Percentiles rank a stretch among this genome's conserved stretches.
phyloP scores from a whole-genome alignment of 1,284 basidiomycete genomes.

The Ceratobasidium sp. region DNA sequence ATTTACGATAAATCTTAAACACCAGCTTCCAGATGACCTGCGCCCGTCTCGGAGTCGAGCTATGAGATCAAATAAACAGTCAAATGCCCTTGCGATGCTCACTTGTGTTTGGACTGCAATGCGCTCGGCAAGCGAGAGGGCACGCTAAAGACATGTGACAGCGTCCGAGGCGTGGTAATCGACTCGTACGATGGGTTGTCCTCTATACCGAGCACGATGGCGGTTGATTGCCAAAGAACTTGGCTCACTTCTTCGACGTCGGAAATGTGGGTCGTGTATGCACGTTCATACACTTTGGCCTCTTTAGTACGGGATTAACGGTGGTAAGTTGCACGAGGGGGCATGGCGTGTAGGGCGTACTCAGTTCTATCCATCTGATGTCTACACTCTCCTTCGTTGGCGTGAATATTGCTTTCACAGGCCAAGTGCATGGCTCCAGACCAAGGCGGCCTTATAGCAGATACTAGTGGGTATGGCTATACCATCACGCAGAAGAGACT shows the following conservation, averaged over 20 bases:
- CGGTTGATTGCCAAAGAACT: constrained; percentile 38
- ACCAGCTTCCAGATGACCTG: constrained; percentile 42
- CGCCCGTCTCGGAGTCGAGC: constrained; percentile 15
- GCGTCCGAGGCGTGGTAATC: constrained; percentile 9
- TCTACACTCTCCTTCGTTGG: constrained; percentile 39
- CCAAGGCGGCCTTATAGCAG: constrained; percentile 23
- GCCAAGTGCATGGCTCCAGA: constrained; percentile 31
- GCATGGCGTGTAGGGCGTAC: constrained; percentile 17
- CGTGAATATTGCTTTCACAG: constrained; percentile 31
- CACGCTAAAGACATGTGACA: constrained; percentile 40
- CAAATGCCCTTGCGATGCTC: not conserved
- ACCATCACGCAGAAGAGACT: not conserved
- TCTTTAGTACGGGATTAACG: constrained; percentile 8
- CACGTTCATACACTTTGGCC: constrained; percentile 39
- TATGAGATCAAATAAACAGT: not conserved
- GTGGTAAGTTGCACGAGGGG: not conserved
- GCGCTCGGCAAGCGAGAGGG: constrained; percentile 36
- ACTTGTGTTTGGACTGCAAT: constrained; percentile 42
- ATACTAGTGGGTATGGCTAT: not conserved
- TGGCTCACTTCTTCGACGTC: constrained; percentile 44
- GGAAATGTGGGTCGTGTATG: constrained; percentile 39
- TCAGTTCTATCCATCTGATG: constrained; percentile 40
- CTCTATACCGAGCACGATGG: constrained; percentile 31
- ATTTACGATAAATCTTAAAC: constrained; percentile 35
- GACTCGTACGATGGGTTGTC: constrained; percentile 36